Percentiles rank a stretch among this genome's conserved stretches.
Evolutionary conservation across 768 basidiomycete species (phyloP).

Genomic region (Psilocybe sp.): DNA sequence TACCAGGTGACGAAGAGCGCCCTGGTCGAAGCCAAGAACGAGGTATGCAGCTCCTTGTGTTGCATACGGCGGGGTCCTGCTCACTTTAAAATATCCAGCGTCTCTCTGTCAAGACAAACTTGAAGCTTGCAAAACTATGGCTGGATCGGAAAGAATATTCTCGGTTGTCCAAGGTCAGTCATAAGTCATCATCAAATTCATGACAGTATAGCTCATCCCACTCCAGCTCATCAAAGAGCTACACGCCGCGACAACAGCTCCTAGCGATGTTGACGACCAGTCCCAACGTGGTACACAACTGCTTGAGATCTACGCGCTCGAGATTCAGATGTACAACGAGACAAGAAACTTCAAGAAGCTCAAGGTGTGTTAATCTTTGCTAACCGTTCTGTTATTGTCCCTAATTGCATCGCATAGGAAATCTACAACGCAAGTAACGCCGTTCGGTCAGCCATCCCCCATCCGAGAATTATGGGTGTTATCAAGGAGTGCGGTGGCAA

Average conservation of each 20-base stretch:
- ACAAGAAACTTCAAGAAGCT: constrained; percentile 94
- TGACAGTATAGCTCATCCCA: neutral
- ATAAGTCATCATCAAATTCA: neutral
- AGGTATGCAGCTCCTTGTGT: constrained; percentile 47
- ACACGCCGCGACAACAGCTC: constrained; percentile 59
- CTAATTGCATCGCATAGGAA: constrained; percentile 53
- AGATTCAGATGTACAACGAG: constrained; percentile 99
- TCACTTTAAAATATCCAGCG: constrained; percentile 46
- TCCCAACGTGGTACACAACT: constrained; percentile 94
- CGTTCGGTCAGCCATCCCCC: constrained; percentile 94
- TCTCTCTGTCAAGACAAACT: constrained; percentile 90
- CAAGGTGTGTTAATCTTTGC: constrained; percentile 49
- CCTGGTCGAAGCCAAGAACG: constrained; percentile 92
- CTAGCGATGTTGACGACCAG: constrained; percentile 70
- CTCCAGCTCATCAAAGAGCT: constrained; percentile 74
- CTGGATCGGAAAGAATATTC: constrained; percentile 89
- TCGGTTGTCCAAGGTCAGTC: constrained; percentile 72
- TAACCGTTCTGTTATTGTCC: neutral
- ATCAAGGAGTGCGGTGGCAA: constrained; percentile 99
- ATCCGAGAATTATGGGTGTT: constrained; percentile 97
- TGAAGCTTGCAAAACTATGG: constrained; percentile 98
- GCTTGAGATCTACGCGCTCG: constrained; percentile 95
- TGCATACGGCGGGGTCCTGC: neutral
- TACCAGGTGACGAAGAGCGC: constrained; percentile 92
- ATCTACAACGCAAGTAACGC: constrained; percentile 95